These are phyloP conservation scores for Sphaerulina populicola DNA, from an alignment of 2,329 filamentous ascomycete species.

Conservation along the genomic window DNA sequence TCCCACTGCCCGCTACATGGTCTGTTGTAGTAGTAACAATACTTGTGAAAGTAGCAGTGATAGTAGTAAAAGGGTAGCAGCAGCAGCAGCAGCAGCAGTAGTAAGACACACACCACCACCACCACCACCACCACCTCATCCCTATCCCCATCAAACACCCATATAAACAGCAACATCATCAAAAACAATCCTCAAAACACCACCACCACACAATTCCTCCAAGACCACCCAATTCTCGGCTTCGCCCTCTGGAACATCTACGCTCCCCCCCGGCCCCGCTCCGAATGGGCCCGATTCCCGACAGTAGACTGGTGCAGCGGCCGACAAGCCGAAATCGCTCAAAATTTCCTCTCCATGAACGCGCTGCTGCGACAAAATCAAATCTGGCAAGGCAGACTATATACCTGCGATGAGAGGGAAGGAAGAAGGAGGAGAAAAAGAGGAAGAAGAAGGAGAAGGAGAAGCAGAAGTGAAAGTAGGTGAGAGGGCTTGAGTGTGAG, in stretches of 20 bases:
- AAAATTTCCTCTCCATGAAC: not conserved
- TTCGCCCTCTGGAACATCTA: not conserved
- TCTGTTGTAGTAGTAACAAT: not conserved
- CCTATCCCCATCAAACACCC: no score
- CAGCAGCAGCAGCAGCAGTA: not conserved
- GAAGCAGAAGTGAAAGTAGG: no score
- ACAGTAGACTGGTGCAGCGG: not conserved
- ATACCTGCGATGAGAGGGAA: not conserved
- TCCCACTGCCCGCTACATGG: not conserved
- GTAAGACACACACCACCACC: no score
- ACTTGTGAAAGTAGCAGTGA: no score
- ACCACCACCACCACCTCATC: no score
- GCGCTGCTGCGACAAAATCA: not conserved
- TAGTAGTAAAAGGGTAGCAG: not conserved
- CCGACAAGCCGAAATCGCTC: not conserved
- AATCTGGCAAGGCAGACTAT: not conserved
- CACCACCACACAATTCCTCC: no score
- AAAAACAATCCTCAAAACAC: no score
- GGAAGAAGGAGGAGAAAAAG: no score
- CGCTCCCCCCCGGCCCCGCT: not conserved
- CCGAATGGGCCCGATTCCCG: not conserved
- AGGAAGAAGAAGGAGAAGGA: no score
- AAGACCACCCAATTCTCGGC: not conserved
- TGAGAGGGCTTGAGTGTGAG: no score
- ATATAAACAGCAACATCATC: no score